Percentiles rank a stretch among this genome's conserved stretches.
Conservation (phyloP, 2,329 filamentous ascomycete genomes). For the Eutypa lata region DNA sequence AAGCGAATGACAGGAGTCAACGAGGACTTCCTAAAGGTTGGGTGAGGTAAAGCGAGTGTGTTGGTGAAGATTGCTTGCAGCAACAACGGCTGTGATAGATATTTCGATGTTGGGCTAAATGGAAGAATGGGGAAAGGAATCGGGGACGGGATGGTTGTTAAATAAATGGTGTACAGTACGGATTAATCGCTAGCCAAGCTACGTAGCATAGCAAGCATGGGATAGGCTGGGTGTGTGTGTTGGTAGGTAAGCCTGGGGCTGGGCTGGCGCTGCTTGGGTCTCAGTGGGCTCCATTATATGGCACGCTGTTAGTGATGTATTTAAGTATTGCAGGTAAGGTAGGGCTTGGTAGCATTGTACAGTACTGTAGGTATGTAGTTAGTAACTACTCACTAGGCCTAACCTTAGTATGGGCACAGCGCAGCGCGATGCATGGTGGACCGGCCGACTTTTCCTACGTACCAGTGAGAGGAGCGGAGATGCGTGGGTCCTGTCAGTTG, state of each 20-base stretch:
- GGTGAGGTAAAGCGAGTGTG: slow-evolving; percentile 50
- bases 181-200: slow-evolving; percentile 5
- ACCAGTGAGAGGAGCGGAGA: background rate
- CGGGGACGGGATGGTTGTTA: slow-evolving; percentile 31
- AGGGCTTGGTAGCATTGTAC: background rate
- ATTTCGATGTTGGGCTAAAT: slow-evolving; percentile 32
- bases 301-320: background rate
- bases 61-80: slow-evolving; percentile 36
- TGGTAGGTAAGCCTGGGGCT: background rate
- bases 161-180: slow-evolving; percentile 19
- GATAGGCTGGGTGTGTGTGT: background rate
- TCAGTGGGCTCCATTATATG: background rate
- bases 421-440: background rate
- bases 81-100: slow-evolving; percentile 33
- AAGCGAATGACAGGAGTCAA: slow-evolving; percentile 75
- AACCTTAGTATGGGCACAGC: background rate
- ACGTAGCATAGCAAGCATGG: background rate
- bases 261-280: background rate
- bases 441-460: background rate
- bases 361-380: background rate
- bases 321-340: background rate
- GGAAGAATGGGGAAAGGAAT: slow-evolving; percentile 27
- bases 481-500: background rate
- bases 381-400: background rate
- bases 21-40: slow-evolving; percentile 64